A percentile compares a stretch with the other conserved stretches of the same genome.
Conservation (phyloP, 2,329 filamentous ascomycete genomes). For the Claviceps digitariae region DNA sequence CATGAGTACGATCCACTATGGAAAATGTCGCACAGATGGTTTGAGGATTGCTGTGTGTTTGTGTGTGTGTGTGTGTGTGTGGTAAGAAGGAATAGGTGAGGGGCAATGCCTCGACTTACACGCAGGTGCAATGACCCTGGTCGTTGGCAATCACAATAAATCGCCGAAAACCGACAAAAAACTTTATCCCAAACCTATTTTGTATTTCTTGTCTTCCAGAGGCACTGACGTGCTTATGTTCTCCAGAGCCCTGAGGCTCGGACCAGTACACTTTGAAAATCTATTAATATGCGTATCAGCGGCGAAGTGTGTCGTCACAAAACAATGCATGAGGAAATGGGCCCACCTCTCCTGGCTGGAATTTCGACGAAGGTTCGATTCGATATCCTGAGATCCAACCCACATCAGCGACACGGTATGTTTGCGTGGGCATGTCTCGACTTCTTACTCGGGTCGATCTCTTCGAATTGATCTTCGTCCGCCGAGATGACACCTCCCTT, state of each 20-base stretch:
- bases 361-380: conserved; percentile 24
- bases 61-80: too few species aligned
- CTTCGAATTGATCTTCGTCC: conserved; percentile 8
- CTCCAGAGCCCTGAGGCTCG: conserved; percentile 31
- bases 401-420: neutral
- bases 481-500: neutral
- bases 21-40: neutral
- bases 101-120: conserved; percentile 25
- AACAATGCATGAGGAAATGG: neutral
- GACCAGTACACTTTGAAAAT: conserved; percentile 44
- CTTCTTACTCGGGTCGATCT: conserved; percentile 24
- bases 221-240: conserved; percentile 17
- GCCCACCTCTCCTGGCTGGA: conserved; percentile 28
- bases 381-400: conserved; percentile 20
- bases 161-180: conserved; percentile 37
- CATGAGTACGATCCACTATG: neutral
- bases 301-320: neutral
- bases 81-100: neutral
- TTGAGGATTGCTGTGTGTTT: too few species aligned
- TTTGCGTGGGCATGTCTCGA: too few species aligned
- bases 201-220: conserved; percentile 21
- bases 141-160: conserved; percentile 41
- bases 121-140: conserved; percentile 39
- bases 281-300: conserved; percentile 15
- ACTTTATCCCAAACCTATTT: conserved; percentile 22